Evolutionary conservation across 2,329 filamentous ascomycete genomes (phyloP).

Genomic region (Amesomyces nigricolor): DNA sequence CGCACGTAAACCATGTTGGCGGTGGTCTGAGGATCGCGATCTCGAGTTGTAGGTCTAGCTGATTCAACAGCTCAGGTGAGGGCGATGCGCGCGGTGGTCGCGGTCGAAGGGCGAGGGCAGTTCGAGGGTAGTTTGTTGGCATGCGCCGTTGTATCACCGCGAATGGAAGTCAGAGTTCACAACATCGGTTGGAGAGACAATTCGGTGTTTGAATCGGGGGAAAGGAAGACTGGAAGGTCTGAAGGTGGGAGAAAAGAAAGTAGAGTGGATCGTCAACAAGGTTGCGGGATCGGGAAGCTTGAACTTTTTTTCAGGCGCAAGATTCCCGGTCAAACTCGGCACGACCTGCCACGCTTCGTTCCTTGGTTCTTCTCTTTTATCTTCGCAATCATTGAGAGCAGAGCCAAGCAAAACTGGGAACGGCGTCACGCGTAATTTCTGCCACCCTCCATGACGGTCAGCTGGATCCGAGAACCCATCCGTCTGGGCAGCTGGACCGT

Average conservation of each 20-base stretch:
- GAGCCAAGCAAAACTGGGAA: not conserved
- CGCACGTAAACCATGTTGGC: conserved; percentile 86
- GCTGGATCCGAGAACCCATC: not conserved
- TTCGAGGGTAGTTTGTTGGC: not conserved
- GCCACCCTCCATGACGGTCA: conserved; percentile 6
- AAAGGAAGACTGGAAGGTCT: not conserved
- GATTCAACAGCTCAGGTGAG: not conserved
- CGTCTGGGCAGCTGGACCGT: not conserved
- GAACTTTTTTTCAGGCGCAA: not conserved
- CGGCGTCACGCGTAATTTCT: not conserved
- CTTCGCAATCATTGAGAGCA: not conserved
- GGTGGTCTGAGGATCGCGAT: not conserved
- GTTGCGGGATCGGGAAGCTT: not conserved
- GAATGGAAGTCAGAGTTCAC: not conserved
- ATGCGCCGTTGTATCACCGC: not conserved
- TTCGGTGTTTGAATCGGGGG: not conserved
- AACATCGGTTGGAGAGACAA: not conserved
- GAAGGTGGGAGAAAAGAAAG: conserved; percentile 8
- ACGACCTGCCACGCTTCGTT: conserved; percentile 1
- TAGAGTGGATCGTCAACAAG: conserved; percentile 11
- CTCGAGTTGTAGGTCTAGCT: not conserved
- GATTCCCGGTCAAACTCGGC: not conserved
- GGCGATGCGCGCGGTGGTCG: too few species aligned
- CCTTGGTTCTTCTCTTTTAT: not conserved
- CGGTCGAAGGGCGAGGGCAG: too few species aligned